Evolutionary conservation across 192 early-diverging fungal species (phyloP).

Genomic region (Cladochytrium replicatum): DNA sequence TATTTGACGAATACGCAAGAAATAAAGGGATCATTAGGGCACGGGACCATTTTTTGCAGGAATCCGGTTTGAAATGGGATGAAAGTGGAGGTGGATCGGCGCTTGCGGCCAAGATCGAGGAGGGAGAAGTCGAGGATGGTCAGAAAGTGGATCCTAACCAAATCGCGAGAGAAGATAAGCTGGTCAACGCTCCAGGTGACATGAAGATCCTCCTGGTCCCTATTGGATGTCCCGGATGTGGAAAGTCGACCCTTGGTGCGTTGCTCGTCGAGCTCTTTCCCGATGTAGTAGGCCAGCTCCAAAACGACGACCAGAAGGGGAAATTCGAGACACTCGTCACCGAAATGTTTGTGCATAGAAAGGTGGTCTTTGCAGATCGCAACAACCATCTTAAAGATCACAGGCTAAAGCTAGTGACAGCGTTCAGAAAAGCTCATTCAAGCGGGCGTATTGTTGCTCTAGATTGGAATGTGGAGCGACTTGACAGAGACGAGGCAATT

Average conservation of each 20-base stretch:
- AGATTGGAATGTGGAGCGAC: conserved; percentile 62
- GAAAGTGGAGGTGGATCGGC: conserved; percentile 6
- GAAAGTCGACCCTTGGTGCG: conserved; percentile 44
- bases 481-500: conserved; percentile 20
- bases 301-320: conserved; percentile 65
- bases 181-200: neutral
- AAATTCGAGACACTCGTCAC: conserved; percentile 62
- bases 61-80: conserved; percentile 8
- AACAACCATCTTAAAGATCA: conserved; percentile 57
- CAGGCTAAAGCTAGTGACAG: conserved; percentile 36
- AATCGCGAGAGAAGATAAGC: conserved; percentile 6
- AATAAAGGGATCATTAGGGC: conserved; percentile 74
- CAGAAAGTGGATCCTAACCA: neutral
- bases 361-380: conserved; percentile 70
- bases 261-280: conserved; percentile 15
- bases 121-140: conserved; percentile 6
- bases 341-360: conserved; percentile 31
- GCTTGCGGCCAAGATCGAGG: conserved; percentile 8
- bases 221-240: conserved; percentile 69
- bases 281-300: conserved; percentile 52
- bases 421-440: conserved; percentile 43
- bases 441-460: conserved; percentile 59
- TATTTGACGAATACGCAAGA: conserved; percentile 54
- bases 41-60: conserved; percentile 66
- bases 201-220: conserved; percentile 50